phyloP scores from a whole-genome alignment of 768 basidiomycete species.

The Lactifluus rugatus region DNA sequence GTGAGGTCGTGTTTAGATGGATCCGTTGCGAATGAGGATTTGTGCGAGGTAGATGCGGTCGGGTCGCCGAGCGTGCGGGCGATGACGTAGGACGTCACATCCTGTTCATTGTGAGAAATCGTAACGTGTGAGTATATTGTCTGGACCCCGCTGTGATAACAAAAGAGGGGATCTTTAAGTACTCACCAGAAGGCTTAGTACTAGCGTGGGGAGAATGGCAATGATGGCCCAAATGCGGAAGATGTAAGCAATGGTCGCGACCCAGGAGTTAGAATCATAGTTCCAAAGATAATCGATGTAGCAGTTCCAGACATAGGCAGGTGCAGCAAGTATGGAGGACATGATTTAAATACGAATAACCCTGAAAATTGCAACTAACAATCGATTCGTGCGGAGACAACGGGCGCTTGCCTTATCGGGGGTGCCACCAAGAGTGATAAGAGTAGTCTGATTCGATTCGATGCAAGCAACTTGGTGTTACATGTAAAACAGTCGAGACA shows the following conservation, averaged over 20 bases:
- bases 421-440: neutral
- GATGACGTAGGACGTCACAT: constrained; percentile 72
- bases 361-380: no score
- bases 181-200: constrained; percentile 60
- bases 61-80: constrained; percentile 71
- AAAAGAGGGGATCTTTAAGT: no score
- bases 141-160: no score
- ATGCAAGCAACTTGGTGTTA: neutral
- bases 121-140: no score
- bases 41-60: constrained; percentile 64
- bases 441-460: neutral
- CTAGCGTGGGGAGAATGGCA: constrained; percentile 38
- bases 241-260: constrained; percentile 50
- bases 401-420: neutral
- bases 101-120: constrained; percentile 46
- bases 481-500: neutral
- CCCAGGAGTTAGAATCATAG: constrained; percentile 57
- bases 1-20: neutral
- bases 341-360: neutral
- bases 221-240: constrained; percentile 57
- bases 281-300: constrained; percentile 58
- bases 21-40: constrained; percentile 17
- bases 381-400: no score
- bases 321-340: constrained; percentile 27
- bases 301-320: constrained; percentile 42